Evolutionary conservation across 225 moss, liverwort and hornwort genomes (phyloP).

Genomic region (Asterella californica): DNA sequence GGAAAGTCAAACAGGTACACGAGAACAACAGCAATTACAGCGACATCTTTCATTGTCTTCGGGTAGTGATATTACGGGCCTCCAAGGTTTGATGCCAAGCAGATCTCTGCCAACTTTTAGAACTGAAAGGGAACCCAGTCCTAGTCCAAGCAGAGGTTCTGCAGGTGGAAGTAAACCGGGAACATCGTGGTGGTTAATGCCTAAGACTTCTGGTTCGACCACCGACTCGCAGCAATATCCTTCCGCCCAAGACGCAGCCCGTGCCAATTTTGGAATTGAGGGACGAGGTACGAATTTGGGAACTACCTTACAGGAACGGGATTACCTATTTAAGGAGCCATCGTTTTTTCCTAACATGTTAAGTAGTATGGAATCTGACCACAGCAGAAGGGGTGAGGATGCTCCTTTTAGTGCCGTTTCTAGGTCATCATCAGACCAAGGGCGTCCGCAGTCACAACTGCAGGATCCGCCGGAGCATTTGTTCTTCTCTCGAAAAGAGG

Average conservation of each 20-base stretch:
- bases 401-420: slow-evolving; percentile 18
- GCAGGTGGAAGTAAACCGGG: slow-evolving; percentile 28
- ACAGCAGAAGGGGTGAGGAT: slow-evolving; percentile 29
- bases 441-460: slow-evolving; percentile 25
- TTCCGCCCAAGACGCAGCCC: slow-evolving; percentile 23
- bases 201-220: slow-evolving; percentile 19
- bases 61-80: slow-evolving; percentile 32
- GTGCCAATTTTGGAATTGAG: slow-evolving; percentile 35
- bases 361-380: slow-evolving; percentile 46
- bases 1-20: slow-evolving; percentile 35
- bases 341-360: slow-evolving; percentile 50
- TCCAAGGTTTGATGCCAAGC: slow-evolving; percentile 33
- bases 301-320: slow-evolving; percentile 35
- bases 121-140: slow-evolving; percentile 38
- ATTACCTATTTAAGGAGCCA: slow-evolving; percentile 41
- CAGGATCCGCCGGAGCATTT: slow-evolving; percentile 36
- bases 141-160: slow-evolving; percentile 28
- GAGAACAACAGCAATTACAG: slow-evolving; percentile 23
- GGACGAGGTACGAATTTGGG: slow-evolving; percentile 36
- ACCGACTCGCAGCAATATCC: slow-evolving; percentile 22
- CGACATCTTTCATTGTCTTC: slow-evolving; percentile 30
- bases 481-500: slow-evolving; percentile 30
- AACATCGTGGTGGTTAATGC: slow-evolving; percentile 43
- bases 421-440: slow-evolving; percentile 34
- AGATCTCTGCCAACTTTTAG: slow-evolving; percentile 39